Base-by-base conservation (phyloP, 371 early-diverging fungal species). In the Haplosporangium sp. region DNA sequence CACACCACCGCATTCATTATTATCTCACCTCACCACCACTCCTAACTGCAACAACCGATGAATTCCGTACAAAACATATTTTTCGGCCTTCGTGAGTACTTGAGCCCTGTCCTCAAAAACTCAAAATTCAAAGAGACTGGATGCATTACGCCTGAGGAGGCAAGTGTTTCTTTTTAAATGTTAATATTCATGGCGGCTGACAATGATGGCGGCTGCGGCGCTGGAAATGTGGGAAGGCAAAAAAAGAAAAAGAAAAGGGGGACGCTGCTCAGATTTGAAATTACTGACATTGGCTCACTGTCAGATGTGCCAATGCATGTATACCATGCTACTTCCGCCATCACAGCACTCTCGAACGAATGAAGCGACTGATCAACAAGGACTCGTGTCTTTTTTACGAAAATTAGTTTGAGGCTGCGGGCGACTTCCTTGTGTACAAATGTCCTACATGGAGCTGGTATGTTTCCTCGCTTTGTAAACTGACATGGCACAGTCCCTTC, bases 391-490 rank as follows among this genome's bases (percentile, higher is more conserved):
- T 50, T 55, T 23, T 37, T 58, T 21, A 14, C 11, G 37, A n/a
- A 36, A 55, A 23, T 14, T 85, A 94, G 93, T 99, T 98, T 86
- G 92, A 96, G 59, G 93, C 93, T 36, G 98, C 98, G 8, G 99
- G 99, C 29, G 99, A 99, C 80, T 98, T 95, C 74, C 87, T 99
- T 43, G 97, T 96, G 13, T 96, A 91, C 87, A 98, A 98, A 84
- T 98, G 97, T 81, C 98, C 98, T 12, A 98, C 98, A n/a, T 99
- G 99, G 99, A 85, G 88, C 55, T 99, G 98, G 95, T 92, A 87
- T 73, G 83, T 65, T 8, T n/a, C 43, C 14, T 50, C 52, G 18
- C 29, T 13, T 7, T 47, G 40, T 42, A 23, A 11, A 14, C 9
- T 45, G 2, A 43, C 55, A 14, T 36, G 55, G 38, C 53, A 59